These are phyloP conservation scores for Centaurea solstitialis DNA, from an alignment of 129 eudicot genomes.

Conservation along the genomic window DNA sequence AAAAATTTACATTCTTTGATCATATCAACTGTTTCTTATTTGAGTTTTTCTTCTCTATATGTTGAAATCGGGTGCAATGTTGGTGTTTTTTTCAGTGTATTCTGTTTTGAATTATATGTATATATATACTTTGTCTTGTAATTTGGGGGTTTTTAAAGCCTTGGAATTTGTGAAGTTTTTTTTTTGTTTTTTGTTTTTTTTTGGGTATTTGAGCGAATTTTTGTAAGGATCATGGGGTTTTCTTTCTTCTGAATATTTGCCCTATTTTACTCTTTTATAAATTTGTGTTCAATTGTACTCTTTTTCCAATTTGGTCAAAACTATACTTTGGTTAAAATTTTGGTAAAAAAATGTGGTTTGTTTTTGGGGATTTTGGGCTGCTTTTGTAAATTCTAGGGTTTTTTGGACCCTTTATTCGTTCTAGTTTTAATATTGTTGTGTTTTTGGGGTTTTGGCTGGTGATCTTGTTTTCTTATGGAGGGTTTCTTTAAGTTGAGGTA, in stretches of 20 bases:
- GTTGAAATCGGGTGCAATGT: slow-evolving; percentile 10
- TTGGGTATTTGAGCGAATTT: background rate
- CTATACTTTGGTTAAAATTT: background rate
- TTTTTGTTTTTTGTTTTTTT: too few relatives aligned
- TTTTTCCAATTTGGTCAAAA: background rate
- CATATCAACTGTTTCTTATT: background rate
- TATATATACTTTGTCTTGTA: too few relatives aligned
- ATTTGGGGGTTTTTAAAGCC: too few relatives aligned
- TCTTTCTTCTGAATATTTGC: background rate
- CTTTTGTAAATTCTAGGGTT: background rate
- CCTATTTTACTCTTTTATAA: slow-evolving; percentile 5
- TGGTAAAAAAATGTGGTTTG: slow-evolving; percentile 1
- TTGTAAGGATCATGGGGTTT: background rate
- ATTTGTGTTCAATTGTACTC: background rate
- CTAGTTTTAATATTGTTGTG: background rate
- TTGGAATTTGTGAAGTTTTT: too few relatives aligned
- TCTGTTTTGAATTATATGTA: too few relatives aligned
- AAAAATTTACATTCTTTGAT: background rate
- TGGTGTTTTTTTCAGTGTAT: background rate
- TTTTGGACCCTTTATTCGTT: background rate
- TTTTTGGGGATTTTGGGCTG: slow-evolving; percentile 2
- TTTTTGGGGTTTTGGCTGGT: slow-evolving; percentile 1
- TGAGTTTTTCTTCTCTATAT: background rate
- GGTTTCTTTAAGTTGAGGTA: slow-evolving; percentile 17
- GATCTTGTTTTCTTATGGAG: background rate